These are phyloP conservation scores for Trichoderma sp. DNA, from an alignment of 2,329 filamentous ascomycete genomes.

Conservation along the genomic window DNA sequence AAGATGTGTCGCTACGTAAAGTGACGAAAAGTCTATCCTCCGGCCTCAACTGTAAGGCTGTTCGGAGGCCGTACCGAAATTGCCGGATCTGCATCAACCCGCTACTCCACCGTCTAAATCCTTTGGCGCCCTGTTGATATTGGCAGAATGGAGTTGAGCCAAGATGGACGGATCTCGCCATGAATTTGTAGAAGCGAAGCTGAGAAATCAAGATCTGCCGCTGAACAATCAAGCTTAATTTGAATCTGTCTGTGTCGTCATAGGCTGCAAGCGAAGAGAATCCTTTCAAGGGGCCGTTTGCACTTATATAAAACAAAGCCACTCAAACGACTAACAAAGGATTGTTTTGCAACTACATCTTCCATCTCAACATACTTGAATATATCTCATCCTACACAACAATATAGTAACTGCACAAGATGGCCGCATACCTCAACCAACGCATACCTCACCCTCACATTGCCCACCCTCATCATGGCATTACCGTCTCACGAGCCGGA, in stretches of 20 bases:
- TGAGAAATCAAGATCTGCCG: not conserved
- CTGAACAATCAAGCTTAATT: not conserved
- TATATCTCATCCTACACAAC: not conserved
- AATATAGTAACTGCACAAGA: not conserved
- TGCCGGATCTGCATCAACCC: not conserved
- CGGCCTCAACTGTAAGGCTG: not conserved
- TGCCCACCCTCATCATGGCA: slow-evolving; percentile 1
- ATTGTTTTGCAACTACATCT: not conserved
- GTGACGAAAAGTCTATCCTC: not conserved
- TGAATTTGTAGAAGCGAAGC: not conserved
- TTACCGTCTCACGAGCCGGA: not conserved
- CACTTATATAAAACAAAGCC: not conserved
- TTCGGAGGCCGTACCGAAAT: not conserved
- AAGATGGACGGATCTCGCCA: not conserved
- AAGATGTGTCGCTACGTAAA: not conserved
- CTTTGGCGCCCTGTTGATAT: not conserved
- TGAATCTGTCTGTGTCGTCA: not conserved
- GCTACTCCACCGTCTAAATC: not conserved
- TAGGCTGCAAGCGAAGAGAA: not conserved
- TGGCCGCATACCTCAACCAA: slow-evolving; percentile 6
- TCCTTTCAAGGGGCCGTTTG: not conserved
- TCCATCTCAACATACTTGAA: not conserved
- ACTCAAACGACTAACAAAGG: not conserved
- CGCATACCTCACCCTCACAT: not conserved
- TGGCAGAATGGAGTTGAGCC: not conserved